These are phyloP conservation scores for Solanum pennellii DNA, from an alignment of 257 asterid species.

Conservation along the genomic window DNA sequence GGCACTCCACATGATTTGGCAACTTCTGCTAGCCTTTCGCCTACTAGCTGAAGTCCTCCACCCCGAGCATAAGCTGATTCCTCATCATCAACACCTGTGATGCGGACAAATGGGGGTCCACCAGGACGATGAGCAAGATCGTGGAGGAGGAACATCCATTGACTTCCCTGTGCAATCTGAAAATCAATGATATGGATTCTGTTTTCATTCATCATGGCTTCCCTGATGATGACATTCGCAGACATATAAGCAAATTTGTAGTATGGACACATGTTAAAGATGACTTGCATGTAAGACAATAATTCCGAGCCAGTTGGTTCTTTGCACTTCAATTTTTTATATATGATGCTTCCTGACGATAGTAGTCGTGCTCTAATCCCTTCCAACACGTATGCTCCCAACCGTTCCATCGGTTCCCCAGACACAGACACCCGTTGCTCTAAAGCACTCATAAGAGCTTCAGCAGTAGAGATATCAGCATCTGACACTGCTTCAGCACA, in stretches of 20 bases:
- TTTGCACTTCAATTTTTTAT: slow-evolving; percentile 76
- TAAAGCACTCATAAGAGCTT: slow-evolving; percentile 50
- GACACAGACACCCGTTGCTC: slow-evolving; percentile 75
- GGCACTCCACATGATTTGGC: slow-evolving; percentile 68
- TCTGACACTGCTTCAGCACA: slow-evolving; percentile 76
- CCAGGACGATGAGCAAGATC: slow-evolving; percentile 35
- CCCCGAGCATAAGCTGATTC: slow-evolving; percentile 76
- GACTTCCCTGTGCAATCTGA: slow-evolving; percentile 97
- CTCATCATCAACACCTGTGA: slow-evolving; percentile 56
- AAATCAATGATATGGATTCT: slow-evolving; percentile 80
- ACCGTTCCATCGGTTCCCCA: slow-evolving; percentile 80
- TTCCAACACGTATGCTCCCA: slow-evolving; percentile 91
- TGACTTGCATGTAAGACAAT: slow-evolving; percentile 73
- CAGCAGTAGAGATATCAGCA: slow-evolving; percentile 49
- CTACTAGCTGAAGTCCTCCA: slow-evolving; percentile 77
- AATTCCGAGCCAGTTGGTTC: slow-evolving; percentile 74
- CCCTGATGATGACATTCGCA: slow-evolving; percentile 56
- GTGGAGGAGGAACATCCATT: slow-evolving; percentile 57
- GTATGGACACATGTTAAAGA: slow-evolving; percentile 70
- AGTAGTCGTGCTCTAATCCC: slow-evolving; percentile 77
- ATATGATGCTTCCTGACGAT: slow-evolving; percentile 81
- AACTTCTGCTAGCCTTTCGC: slow-evolving; percentile 44
- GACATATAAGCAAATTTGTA: slow-evolving; percentile 82
- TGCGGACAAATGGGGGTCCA: slow-evolving; percentile 36
- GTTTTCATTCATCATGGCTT: slow-evolving; percentile 65